Percentiles rank a stretch among this genome's conserved stretches.
Evolutionary conservation across 345 rosid genomes (phyloP).

Genomic region (Punica granatum): DNA sequence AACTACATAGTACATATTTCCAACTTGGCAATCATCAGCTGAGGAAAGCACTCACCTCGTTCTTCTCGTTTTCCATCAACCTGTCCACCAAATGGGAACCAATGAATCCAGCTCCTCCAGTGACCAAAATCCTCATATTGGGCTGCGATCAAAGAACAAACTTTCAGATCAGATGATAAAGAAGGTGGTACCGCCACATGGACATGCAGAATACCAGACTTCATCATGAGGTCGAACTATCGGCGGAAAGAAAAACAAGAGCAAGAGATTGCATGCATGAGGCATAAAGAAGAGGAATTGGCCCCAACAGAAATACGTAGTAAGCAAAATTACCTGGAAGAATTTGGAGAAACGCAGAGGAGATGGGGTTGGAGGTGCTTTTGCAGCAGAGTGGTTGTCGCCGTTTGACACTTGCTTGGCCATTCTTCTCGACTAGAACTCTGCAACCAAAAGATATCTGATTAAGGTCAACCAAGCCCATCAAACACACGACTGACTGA

Average conservation of each 20-base stretch:
- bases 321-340: slow-evolving; percentile 42
- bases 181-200: background rate
- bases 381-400: slow-evolving; percentile 32
- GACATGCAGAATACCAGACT: too few relatives aligned
- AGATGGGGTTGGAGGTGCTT: slow-evolving; percentile 61
- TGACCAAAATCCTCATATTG: slow-evolving; percentile 85
- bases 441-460: background rate
- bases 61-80: slow-evolving; percentile 89
- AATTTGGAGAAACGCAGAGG: slow-evolving; percentile 69
- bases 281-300: background rate
- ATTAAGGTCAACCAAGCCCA: slow-evolving; percentile 1
- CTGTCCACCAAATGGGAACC: slow-evolving; percentile 95
- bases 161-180: background rate
- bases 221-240: too few relatives aligned
- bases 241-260: too few relatives aligned
- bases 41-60: slow-evolving; percentile 18
- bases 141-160: slow-evolving; percentile 37
- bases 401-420: slow-evolving; percentile 42
- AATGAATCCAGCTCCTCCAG: slow-evolving; percentile 98
- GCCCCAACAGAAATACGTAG: background rate
- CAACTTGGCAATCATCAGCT: background rate
- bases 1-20: background rate
- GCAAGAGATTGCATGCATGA: background rate
- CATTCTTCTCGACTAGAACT: slow-evolving; percentile 17
- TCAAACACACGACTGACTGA: background rate